Conservation (phyloP, 139 green algal genomes). For the Closterium sp. region DNA sequence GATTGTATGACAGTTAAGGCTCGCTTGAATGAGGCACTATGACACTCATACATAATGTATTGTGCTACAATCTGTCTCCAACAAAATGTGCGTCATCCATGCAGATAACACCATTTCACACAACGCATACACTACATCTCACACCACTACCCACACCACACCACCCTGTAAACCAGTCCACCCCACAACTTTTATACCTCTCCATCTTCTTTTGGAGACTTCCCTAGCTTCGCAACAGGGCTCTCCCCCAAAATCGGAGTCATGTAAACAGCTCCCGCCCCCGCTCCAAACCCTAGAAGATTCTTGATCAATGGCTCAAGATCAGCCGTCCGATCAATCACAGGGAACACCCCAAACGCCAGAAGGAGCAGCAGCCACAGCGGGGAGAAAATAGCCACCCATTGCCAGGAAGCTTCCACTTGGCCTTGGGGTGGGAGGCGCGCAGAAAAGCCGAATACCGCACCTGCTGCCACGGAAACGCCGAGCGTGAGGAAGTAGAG, state of each 20-base stretch:
- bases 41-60: too few relatives aligned
- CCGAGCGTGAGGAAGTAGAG: conserved; percentile 55
- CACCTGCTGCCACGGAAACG: conserved; percentile 42
- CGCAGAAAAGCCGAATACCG: conserved; percentile 49
- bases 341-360: conserved; percentile 45
- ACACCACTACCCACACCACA: background rate
- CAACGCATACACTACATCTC: too few relatives aligned
- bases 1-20: too few relatives aligned
- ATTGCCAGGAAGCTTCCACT: conserved; percentile 51
- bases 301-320: conserved; percentile 35
- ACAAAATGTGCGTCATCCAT: too few relatives aligned
- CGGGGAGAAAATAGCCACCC: conserved; percentile 39
- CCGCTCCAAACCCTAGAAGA: conserved; percentile 14
- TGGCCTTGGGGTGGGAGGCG: conserved; percentile 40
- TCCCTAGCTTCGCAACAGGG: background rate
- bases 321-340: conserved; percentile 28
- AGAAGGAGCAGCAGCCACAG: conserved; percentile 38
- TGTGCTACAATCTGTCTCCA: too few relatives aligned
- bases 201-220: background rate
- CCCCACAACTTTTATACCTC: background rate
- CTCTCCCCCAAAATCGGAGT: conserved; percentile 30
- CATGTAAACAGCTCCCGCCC: conserved; percentile 25
- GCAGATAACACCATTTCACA: too few relatives aligned
- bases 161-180: background rate
- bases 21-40: too few relatives aligned